Evolutionary conservation across 2,329 filamentous ascomycete species (phyloP), one percentile per base, ranked within the genome.

Genomic region (Passalora sequoiae): DNA sequence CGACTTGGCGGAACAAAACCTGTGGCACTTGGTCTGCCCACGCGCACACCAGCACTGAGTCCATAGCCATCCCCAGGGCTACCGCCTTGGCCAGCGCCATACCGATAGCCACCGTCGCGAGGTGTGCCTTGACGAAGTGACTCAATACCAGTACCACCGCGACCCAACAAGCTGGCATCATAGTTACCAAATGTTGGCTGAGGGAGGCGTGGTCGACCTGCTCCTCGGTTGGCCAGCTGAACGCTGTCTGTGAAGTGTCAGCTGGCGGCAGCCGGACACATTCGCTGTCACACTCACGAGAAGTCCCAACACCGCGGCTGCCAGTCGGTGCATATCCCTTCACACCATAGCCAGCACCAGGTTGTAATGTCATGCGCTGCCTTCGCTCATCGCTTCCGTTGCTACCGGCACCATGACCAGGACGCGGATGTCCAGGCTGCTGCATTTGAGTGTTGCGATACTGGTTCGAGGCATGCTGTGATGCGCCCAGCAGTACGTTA

Each of bases 401-500:
- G 29, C 56, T 58, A 12, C 55, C 57, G 25, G 49, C 44, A 35
- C 57, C 55, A 15, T 39, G 38, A 15, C 15, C 15, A 8, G 32
- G 40, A 22, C 35, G 25, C 20, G n/a, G 36, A 6, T 25, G 22
- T 12, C 21, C 22, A 4, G 15, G 10, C 9, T 36, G 40, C 22
- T 45, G 44, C 20, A 38, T 41, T 24, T 30, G 46, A 13, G 41
- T 17, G 16, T 20, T 12, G 7, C 30, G 46, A 12, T 38, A 38
- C 9, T 42, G 44, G 6, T 28, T 39, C 13, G 40, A 44, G 13
- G 36, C 15, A n/a, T 24, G 21, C 8, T 36, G 19, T n/a, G 33
- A 36, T 6, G 33, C 33, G 19, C 33, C 38, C 19, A 70, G 64
- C 12, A 77, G 51, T 1, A 70, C 64, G 22, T 73, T 64, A 3